Evolutionary conservation across 805 yeast genomes (phyloP), one percentile per base, ranked within the genome.

Genomic region (Cyberlindnera mississippiensis): DNA sequence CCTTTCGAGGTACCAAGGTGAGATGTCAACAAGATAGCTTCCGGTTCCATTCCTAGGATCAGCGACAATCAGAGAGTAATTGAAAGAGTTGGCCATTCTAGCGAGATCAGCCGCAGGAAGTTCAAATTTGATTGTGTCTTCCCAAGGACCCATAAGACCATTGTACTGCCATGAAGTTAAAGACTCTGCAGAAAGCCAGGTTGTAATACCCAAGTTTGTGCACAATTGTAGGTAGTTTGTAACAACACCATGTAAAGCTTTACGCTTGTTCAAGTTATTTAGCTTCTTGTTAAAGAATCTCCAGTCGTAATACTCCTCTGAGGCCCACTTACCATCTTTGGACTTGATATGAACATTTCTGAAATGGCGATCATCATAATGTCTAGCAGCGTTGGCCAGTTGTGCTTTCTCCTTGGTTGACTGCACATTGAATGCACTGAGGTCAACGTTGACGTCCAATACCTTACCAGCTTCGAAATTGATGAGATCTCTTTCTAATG

Each of bases 301-400:
- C 84, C 85, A 80, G 58, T 82, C 88, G 52, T 80, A 80, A 40
- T 60, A 66, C 61, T 70, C 60, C 28, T 59, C 64, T 11, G 58
- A 60, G 4, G 53, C 53, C 51, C 64, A 55, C 27, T 48, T 45
- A 1, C 55, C 59, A 42, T 65, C 43, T 67, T 70, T 54, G 52
- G 66, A 50, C 57, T 61, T 53, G 13, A 63, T 48, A 12, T 49
- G 35, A 11, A 57, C 59, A 40, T 67, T 56, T 40, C 61, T 47
- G 47, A 64, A 67, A 47, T 67, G 63, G 27, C 55, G 53, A 15
- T 59, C 55, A 30, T 54, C 52, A n/a, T 54, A 41, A 24, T 45
- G 53, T 42, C 59, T 54, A 4, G 70, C 71, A n/a, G 50, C 45
- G 33, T 52, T 50, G 0, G 70, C 66, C 17, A 48, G 41, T 19